Percentiles rank a stretch among this genome's conserved stretches.
Evolutionary conservation across 192 early-diverging fungal genomes (phyloP).

Genomic region (Chytriomyces sp.): DNA sequence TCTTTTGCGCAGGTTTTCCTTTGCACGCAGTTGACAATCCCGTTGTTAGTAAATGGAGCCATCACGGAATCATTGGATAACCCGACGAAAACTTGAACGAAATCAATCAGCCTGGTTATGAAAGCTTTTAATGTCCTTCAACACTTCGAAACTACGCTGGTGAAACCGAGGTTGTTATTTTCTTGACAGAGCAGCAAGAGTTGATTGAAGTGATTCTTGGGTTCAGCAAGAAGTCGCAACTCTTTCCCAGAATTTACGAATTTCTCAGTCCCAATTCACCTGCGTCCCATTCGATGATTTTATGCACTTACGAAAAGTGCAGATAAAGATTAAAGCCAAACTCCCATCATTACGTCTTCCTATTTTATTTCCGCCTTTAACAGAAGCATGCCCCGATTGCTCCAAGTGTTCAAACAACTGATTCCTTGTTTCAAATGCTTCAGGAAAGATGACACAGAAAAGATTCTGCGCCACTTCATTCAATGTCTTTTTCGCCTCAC

Average conservation of each 20-base stretch:
- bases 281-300: background rate
- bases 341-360: conserved; percentile 1
- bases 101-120: too few relatives aligned
- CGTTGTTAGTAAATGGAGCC: too few relatives aligned
- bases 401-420: conserved; percentile 89
- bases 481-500: conserved; percentile 30
- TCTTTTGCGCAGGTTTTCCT: too few relatives aligned
- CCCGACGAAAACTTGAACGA: too few relatives aligned
- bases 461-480: conserved; percentile 22
- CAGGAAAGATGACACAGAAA: conserved; percentile 79
- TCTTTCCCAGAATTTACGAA: background rate
- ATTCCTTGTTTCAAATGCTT: conserved; percentile 73
- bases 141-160: too few relatives aligned
- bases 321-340: background rate
- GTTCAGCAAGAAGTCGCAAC: background rate
- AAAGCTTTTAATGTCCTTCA: too few relatives aligned
- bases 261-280: background rate
- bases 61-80: too few relatives aligned
- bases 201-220: too few relatives aligned
- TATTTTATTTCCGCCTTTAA: conserved; percentile 11
- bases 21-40: too few relatives aligned
- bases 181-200: too few relatives aligned
- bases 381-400: conserved; percentile 77
- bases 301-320: background rate
- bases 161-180: too few relatives aligned